Evolutionary conservation across 2,329 filamentous ascomycete species (phyloP), one percentile per base, ranked within the genome.

Genomic region (Alternaria triticina): DNA sequence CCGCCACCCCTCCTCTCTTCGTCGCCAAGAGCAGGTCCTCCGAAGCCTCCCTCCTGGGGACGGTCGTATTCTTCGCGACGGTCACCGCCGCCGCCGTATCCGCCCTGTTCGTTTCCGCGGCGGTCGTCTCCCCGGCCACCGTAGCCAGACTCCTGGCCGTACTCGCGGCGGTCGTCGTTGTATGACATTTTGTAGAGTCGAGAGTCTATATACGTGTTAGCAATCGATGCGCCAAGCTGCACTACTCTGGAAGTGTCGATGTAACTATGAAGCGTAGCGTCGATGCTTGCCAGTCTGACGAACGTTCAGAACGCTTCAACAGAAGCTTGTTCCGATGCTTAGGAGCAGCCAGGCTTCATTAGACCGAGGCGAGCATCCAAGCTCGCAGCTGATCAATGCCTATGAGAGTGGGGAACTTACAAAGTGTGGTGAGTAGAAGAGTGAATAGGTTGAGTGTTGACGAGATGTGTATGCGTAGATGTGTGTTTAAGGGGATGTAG

Each of bases 161-260:
- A 63, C 33, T 65, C 61, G 62, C 66, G 65, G 25, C 66, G 68
- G 13, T 72, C 68, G 66, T 73, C 65, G 67, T 73, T 75, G 65
- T 74, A 73, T 28, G 71, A 74, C 71, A 74, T 74, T 46, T 27
- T 69, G 28, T 17, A 27, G 13, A 12, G 33, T 17, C 25, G 7
- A 12, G 28, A 17, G 54, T 54, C 22, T 27, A 15, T 3, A 15
- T 12, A 7, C 12, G 17, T 20, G 25, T 62, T 20, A 59, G 56
- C 44, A 23, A 17, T 25, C 10, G 5, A 28, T 20, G 50, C 11
- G 11, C 10, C 22, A 10, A 20, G 33, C 36, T 40, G 36, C 36
- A 40, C 8, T 40, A 40, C 36, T 17, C 36, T 40, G 15, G 4
- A 17, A 40, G 4, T 17, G 36, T 0, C 36, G 36, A 40, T 40